A percentile compares a stretch with the other conserved stretches of the same genome.
Evolutionary conservation across 2,329 filamentous ascomycete genomes (phyloP).

Genomic region (Mycosphaerella sp.): DNA sequence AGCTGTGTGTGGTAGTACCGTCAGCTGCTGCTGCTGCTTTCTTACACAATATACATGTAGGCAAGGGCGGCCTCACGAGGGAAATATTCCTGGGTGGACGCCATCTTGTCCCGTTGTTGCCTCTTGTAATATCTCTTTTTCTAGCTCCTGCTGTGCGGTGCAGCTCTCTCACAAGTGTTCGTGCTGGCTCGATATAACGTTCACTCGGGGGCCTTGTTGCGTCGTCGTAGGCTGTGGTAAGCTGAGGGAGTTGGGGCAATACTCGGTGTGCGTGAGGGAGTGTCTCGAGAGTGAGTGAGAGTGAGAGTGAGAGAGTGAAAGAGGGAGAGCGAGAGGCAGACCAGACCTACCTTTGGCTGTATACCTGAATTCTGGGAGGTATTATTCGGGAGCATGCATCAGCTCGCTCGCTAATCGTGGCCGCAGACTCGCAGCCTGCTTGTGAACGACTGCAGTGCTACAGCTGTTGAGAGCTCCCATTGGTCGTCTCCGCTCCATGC

Average conservation of each 20-base stretch:
- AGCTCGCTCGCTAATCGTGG: conserved; percentile 11
- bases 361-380: neutral
- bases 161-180: neutral
- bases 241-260: too few relatives aligned
- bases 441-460: conserved; percentile 12
- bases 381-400: conserved; percentile 3
- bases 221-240: too few relatives aligned
- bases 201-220: too few relatives aligned
- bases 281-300: too few relatives aligned
- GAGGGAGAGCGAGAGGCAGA: too few relatives aligned
- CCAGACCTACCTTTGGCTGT: neutral
- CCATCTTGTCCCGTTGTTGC: conserved; percentile 13
- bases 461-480: conserved; percentile 15
- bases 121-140: neutral
- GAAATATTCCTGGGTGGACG: conserved; percentile 26
- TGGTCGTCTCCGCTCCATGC: conserved; percentile 13
- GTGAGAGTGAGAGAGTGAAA: too few relatives aligned
- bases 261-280: too few relatives aligned
- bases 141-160: neutral
- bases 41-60: too few relatives aligned
- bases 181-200: neutral
- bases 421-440: conserved; percentile 11
- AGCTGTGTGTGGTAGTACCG: neutral
- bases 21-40: neutral
- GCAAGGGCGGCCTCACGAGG: conserved; percentile 24